phyloP scores from a whole-genome alignment of 495 filamentous ascomycete species.

The Penicillium malachiteum region DNA sequence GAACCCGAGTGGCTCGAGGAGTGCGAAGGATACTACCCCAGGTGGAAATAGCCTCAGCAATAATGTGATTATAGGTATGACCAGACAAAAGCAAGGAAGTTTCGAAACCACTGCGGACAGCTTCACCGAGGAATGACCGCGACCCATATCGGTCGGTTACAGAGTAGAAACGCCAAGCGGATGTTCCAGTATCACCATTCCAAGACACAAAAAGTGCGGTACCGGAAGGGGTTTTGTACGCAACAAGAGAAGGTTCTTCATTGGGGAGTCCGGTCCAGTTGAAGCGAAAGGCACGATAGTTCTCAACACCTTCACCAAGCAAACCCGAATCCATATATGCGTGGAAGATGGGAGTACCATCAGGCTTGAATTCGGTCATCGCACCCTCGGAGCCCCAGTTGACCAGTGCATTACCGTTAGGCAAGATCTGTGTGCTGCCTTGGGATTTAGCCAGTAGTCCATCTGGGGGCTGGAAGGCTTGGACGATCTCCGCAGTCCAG shows the following conservation, averaged over 20 bases:
- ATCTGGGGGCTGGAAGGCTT: constrained; percentile 46
- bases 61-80: constrained; percentile 6
- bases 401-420: constrained; percentile 47
- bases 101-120: constrained; percentile 36
- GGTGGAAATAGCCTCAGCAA: constrained; percentile 18
- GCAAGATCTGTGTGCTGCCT: constrained; percentile 52
- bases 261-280: constrained; percentile 25
- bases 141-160: constrained; percentile 34
- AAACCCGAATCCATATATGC: constrained; percentile 20
- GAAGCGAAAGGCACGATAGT: constrained; percentile 23
- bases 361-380: constrained; percentile 46
- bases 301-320: constrained; percentile 33
- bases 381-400: constrained; percentile 52
- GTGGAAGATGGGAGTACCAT: constrained; percentile 40
- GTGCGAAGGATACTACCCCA: constrained; percentile 27
- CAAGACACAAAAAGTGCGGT: constrained; percentile 31
- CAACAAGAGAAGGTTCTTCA: constrained; percentile 26
- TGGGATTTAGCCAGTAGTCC: constrained; percentile 46
- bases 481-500: constrained; percentile 44
- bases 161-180: constrained; percentile 34
- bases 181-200: constrained; percentile 41
- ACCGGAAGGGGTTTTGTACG: constrained; percentile 12
- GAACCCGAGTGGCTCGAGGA: constrained; percentile 21
- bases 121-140: constrained; percentile 35
- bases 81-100: constrained; percentile 27